Base-by-base conservation (phyloP, 257 asterid species). In the Lycium ferocissimum region DNA sequence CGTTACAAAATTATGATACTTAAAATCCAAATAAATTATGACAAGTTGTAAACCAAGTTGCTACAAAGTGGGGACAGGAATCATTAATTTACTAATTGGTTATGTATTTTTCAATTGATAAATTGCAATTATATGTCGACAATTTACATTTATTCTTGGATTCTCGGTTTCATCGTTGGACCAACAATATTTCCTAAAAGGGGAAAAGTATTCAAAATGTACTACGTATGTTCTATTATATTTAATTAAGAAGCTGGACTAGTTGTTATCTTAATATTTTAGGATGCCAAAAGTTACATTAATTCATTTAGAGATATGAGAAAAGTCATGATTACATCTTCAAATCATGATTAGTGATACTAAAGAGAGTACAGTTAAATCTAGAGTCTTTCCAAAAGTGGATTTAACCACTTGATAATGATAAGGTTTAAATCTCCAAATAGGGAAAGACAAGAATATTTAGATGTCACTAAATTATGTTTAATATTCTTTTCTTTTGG, bases 41-140 rank as follows among this genome's bases (percentile, higher is more conserved):
- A 37, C 71, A 85, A 88, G 83, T 83, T 88, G 83, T 81, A 83
- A 83, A 80, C 85, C 86, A 79, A 86, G 82, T 88, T 84, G 87
- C 22, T 61, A 65, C 85, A 81, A 57, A 11, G 89, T 85, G 71
- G 90, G 92, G 91, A 47, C 86, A 38, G 49, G 71, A 83, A 88
- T 89, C 88, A 40, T 40, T 40, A 26, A 91, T 6, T 84, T 84
- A 12, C 6, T 56, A 84, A 62, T 37, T 38, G n/a, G 8, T 72
- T 80, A 51, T 49, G 58, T 43, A 2, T 80, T 66, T 40, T 71
- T 73, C 18, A 49, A 75, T 37, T 80, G 76, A 84, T 85, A 70
- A 83, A 22, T 15, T 22, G 17, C 61, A 75, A 20, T 72, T 75
- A 75, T 75, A 47, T 49, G 57, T 75, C 20, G 18, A 73, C 40